Evolutionary conservation across 176 grass and related monocot genomes (phyloP).

Genomic region (Musa beccarii): DNA sequence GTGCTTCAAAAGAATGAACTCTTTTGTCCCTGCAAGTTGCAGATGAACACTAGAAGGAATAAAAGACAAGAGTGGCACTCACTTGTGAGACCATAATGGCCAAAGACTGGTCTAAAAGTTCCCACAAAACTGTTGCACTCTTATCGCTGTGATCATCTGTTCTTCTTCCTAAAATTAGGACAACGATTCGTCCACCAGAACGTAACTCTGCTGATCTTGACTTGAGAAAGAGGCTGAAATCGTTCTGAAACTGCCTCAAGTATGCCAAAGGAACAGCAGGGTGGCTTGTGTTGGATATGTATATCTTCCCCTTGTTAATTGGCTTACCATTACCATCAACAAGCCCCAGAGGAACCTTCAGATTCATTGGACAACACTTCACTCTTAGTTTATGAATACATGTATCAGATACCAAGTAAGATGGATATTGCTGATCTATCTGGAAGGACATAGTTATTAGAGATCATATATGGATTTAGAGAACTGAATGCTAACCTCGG

Average conservation of each 20-base stretch:
- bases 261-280: slow-evolving; percentile 39
- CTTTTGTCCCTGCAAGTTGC: too few relatives aligned
- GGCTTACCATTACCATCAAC: slow-evolving; percentile 29
- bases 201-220: slow-evolving; percentile 67
- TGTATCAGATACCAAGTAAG: background rate
- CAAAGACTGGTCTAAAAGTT: slow-evolving; percentile 73
- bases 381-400: background rate
- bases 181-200: slow-evolving; percentile 55
- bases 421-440: background rate
- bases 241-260: slow-evolving; percentile 71
- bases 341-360: slow-evolving; percentile 53
- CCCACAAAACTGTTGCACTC: slow-evolving; percentile 61
- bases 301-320: slow-evolving; percentile 80
- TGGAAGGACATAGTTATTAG: background rate
- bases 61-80: background rate
- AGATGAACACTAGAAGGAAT: too few relatives aligned
- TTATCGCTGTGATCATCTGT: slow-evolving; percentile 33
- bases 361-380: background rate
- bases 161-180: slow-evolving; percentile 75
- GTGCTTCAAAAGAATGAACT: too few relatives aligned
- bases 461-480: slow-evolving; percentile 5
- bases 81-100: slow-evolving; percentile 54
- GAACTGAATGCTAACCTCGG: slow-evolving; percentile 32
- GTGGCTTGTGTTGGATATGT: slow-evolving; percentile 68
- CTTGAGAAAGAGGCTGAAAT: slow-evolving; percentile 71